Evolutionary conservation across 805 yeast genomes (phyloP), one percentile per base, ranked within the genome.

Genomic region (Clavispora asparagi): DNA sequence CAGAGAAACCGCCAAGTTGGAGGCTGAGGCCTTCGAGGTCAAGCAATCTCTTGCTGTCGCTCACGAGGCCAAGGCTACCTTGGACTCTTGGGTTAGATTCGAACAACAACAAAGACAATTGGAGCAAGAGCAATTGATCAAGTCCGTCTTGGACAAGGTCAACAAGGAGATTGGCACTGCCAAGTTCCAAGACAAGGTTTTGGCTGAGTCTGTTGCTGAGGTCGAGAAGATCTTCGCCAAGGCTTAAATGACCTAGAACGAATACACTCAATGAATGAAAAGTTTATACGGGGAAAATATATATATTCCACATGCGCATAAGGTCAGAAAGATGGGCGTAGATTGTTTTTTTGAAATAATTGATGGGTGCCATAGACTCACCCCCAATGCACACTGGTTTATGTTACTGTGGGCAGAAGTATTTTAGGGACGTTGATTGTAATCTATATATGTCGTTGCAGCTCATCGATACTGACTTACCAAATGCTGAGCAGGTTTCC

Each of bases 31-130:
- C 47, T 94, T 91, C 64, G 95, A 87, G 76, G 81, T 88, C 69
- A 86, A 90, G 78, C 99, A 94, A 79, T 73, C 83, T 66, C 90
- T 88, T 57, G 90, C 83, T 53, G 80, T 90, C 57, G 92, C 95
- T 48, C 60, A 76, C 53, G 96, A 90, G 78, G 98, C 98, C 64
- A 90, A 87, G 77, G 75, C 94, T 48, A 96, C 92, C 51, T 82
- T 94, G 67, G 99, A 94, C 75, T 89, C 98, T 13, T 94, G 99
- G 99, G 97, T 91, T 61, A 88, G 98, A 82, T 87, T 87, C 73
- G 99, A 94, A 79, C 85, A 88, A 58, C 90, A 89, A 68, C 94
- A 91, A 58, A 92, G 97, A 78, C 96, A 89, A 78, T 74, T 82
- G 65, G 96, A 94, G 79, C 99, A 94, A 79, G 80, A 83, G 72